These are phyloP conservation scores for Arthrobotrys musiformis DNA, from an alignment of 2,329 filamentous ascomycete genomes.

Conservation along the genomic window DNA sequence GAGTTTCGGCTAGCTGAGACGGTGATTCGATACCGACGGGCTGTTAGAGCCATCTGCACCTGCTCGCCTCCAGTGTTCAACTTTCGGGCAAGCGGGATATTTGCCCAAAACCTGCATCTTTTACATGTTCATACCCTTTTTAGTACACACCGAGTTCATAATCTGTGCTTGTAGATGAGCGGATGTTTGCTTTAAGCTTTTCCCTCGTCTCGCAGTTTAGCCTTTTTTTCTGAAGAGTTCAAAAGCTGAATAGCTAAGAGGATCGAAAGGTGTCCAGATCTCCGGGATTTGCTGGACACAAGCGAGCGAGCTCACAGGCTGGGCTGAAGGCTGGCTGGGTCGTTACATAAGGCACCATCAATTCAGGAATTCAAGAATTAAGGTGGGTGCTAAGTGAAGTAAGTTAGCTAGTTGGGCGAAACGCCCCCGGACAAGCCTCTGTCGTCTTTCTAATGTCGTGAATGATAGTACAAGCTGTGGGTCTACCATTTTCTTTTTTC, in stretches of 20 bases:
- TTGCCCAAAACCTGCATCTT: slow-evolving; percentile 43
- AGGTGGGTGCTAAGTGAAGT: no score
- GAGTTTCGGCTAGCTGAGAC: slow-evolving; percentile 41
- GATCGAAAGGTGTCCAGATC: slow-evolving; percentile 53
- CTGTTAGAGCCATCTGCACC: slow-evolving; percentile 25
- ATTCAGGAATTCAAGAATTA: no score
- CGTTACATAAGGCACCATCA: background rate
- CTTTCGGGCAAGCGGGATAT: slow-evolving; percentile 47
- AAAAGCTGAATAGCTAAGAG: no score
- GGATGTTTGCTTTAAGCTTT: background rate
- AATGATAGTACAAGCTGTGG: no score
- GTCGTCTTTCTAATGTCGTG: no score
- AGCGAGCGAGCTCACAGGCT: slow-evolving; percentile 11
- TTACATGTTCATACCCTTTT: slow-evolving; percentile 11
- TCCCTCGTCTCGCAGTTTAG: slow-evolving; percentile 44
- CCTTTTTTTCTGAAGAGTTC: no score
- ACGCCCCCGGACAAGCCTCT: no score
- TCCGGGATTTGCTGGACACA: slow-evolving; percentile 27
- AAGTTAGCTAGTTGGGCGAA: no score
- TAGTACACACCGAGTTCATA: background rate
- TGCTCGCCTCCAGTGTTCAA: slow-evolving; percentile 53
- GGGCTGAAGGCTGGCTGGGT: slow-evolving; percentile 6
- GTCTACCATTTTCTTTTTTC: no score
- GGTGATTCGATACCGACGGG: slow-evolving; percentile 24
- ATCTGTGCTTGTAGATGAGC: no score